Conservation (phyloP, 345 rosid genomes). For the Odontarrhena argentea region DNA sequence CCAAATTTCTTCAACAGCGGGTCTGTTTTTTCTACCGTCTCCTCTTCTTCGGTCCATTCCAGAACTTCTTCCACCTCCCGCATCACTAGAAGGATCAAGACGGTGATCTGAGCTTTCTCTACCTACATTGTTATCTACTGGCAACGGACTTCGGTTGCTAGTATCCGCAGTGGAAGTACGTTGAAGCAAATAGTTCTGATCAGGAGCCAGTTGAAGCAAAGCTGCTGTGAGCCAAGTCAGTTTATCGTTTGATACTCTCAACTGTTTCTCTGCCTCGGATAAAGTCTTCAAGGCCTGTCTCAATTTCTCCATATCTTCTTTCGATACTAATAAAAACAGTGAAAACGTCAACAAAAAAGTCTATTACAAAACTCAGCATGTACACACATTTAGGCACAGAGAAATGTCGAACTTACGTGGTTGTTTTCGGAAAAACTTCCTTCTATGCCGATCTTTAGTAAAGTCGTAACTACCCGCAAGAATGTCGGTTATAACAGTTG, state of each 20-base stretch:
- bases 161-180: slow-evolving; percentile 65
- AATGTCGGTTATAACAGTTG: slow-evolving; percentile 94
- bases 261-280: slow-evolving; percentile 96
- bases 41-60: slow-evolving; percentile 56
- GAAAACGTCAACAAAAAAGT: neutral
- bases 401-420: slow-evolving; percentile 62
- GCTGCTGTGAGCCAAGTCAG: slow-evolving; percentile 97
- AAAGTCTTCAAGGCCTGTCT: slow-evolving; percentile 93
- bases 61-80: slow-evolving; percentile 42
- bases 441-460: slow-evolving; percentile 66
- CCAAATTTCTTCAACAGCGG: slow-evolving; percentile 80
- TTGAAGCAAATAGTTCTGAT: slow-evolving; percentile 84
- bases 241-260: slow-evolving; percentile 87
- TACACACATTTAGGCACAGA: too few species aligned
- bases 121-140: slow-evolving; percentile 34
- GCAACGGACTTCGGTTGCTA: slow-evolving; percentile 53
- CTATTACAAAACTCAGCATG: neutral
- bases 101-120: slow-evolving; percentile 42
- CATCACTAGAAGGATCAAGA: slow-evolving; percentile 49
- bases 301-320: slow-evolving; percentile 95
- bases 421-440: slow-evolving; percentile 79
- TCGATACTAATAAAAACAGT: slow-evolving; percentile 58
- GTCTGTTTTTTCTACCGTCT: slow-evolving; percentile 47
- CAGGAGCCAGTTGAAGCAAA: slow-evolving; percentile 96
- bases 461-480: slow-evolving; percentile 92